Evolutionary conservation across 345 rosid species (phyloP).

Genomic region (Eucalyptus lansdowneana): DNA sequence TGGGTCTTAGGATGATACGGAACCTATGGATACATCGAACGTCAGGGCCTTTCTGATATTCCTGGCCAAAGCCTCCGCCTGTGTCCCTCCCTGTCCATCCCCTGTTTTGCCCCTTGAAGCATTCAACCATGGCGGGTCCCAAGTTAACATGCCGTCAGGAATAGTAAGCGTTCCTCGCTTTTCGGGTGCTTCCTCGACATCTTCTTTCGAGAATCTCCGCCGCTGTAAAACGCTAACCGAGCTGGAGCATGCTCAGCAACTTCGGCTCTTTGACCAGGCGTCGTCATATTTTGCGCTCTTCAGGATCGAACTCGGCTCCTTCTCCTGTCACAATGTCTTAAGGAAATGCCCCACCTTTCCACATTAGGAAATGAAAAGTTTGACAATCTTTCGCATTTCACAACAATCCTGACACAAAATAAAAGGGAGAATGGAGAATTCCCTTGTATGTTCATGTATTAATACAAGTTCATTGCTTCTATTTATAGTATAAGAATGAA

Average conservation of each 20-base stretch:
- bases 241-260: background rate
- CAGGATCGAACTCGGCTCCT: background rate
- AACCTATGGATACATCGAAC: background rate
- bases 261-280: background rate
- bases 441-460: too few relatives aligned
- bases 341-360: background rate
- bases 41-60: background rate
- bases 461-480: too few relatives aligned
- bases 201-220: background rate
- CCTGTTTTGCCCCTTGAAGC: background rate
- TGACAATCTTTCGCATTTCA: background rate
- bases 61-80: too few relatives aligned
- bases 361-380: background rate
- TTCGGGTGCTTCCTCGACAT: background rate
- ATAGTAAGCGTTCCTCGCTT: background rate
- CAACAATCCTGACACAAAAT: background rate
- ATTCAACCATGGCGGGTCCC: background rate
- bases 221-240: background rate
- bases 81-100: background rate
- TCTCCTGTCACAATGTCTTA: background rate
- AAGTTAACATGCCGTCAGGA: background rate
- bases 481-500: too few relatives aligned
- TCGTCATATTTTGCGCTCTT: background rate
- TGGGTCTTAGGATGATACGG: background rate
- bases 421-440: too few relatives aligned